Base-by-base conservation (phyloP, 768 basidiomycete genomes). In the Boletus reticuloceps region DNA sequence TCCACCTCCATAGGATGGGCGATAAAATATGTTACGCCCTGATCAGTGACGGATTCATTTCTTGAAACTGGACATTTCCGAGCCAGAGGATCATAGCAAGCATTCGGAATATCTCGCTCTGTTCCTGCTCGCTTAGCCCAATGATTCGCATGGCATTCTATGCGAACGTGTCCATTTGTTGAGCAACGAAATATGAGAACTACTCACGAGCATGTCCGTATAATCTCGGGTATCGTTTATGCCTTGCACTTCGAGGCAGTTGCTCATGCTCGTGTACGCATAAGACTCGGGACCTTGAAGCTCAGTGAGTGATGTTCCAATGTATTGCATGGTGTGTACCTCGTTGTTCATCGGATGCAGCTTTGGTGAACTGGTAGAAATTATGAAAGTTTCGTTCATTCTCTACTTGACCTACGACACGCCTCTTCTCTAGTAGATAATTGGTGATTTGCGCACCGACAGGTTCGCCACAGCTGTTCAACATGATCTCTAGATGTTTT, bases 401-500 rank as follows among this genome's bases (percentile, higher is more conserved):
- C 69, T 92, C 88, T 51, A 98, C 91, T 68, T 99, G 97, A 34
- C 95, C 94, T 12, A 98, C 95, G 13, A 98, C 93, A 56, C 94
- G 85, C 20, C 93, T 91, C 74, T 99, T 99, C 74, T 99, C 97
- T 56, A 99, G 76, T 11, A 99, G 82, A 68, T 99, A 99, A 70
- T 98, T 99, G 8, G 97, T 98, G 59, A 99, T 98, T 67, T 97
- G 93, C 1, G 97, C 97, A 40, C 97, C 97, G 37, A 98, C 86
- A 17, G 97, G 97, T 66, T 95, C 91, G 50, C 95, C 95, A 16
- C 85, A 81, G 20, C 80, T 74, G 64, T 99, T 97, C 75, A 98
- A 99, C 91, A 98, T 98, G 72, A n/a, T n/a, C n/a, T n/a, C n/a
- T n/a, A n/a, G n/a, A n/a, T 99, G 98, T 81, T 98, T 99, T 20